Percentiles rank a stretch among this genome's conserved stretches.
These are phyloP conservation scores for Micractinium conductrix DNA, from an alignment of 139 green algal genomes.

Conservation along the genomic window DNA sequence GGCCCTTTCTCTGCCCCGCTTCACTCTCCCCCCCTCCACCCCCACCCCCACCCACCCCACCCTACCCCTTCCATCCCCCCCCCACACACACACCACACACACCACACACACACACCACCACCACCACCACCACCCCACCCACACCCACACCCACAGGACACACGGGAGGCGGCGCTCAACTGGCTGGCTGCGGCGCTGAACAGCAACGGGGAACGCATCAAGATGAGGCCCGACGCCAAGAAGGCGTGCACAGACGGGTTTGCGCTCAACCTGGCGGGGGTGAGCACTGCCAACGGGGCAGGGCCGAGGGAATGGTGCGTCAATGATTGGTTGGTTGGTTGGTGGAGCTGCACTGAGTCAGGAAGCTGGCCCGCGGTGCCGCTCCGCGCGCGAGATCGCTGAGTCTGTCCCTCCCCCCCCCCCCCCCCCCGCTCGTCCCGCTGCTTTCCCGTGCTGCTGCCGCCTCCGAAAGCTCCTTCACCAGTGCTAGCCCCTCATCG, in stretches of 20 bases:
- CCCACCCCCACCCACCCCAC: too few species aligned
- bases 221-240: conserved; percentile 75
- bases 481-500: too few species aligned
- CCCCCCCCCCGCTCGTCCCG: too few species aligned
- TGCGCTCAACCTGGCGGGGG: conserved; percentile 82
- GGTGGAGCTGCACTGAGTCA: too few species aligned
- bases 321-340: too few species aligned
- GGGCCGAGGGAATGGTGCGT: background rate
- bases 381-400: too few species aligned
- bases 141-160: conserved; percentile 50
- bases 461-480: too few species aligned
- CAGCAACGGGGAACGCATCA: conserved; percentile 82
- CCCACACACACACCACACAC: too few species aligned
- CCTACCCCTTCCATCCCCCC: background rate
- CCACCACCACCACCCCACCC: background rate
- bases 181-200: conserved; percentile 80
- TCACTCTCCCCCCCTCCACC: background rate
- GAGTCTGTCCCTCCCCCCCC: too few species aligned
- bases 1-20: too few species aligned
- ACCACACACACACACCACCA: background rate
- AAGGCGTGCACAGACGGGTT: conserved; percentile 76
- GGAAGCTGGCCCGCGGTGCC: too few species aligned
- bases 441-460: too few species aligned
- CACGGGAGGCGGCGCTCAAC: conserved; percentile 70
- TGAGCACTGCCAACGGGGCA: conserved; percentile 24